Percentiles rank a stretch among this genome's conserved stretches.
Conservation (phyloP, 73 alveolate species). For the Paramecium sexaurelia region DNA sequence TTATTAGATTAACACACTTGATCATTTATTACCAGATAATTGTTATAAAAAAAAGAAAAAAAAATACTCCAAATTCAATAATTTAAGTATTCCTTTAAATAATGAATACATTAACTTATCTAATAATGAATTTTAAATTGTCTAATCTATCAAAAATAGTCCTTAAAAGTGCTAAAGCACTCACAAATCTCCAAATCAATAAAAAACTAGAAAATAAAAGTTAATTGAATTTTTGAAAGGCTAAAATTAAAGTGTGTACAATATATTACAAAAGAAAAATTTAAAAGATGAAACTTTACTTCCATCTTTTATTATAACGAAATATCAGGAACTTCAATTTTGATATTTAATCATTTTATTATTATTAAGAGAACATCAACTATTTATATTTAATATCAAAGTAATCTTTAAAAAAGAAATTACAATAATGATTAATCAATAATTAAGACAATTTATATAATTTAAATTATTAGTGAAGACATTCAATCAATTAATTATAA, state of each 20-base stretch:
- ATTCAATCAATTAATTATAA: too few relatives aligned
- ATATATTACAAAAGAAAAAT: background rate
- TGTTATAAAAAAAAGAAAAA: background rate
- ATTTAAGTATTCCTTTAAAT: background rate
- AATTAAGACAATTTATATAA: too few relatives aligned
- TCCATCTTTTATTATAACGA: background rate
- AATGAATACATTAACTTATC: background rate
- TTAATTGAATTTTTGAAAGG: slow-evolving; percentile 34
- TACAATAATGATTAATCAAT: too few relatives aligned
- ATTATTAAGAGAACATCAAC: background rate
- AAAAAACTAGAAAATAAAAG: background rate
- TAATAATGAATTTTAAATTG: background rate
- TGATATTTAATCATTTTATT: background rate
- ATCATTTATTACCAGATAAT: background rate
- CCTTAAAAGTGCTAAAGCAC: background rate
- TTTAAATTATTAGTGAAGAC: too few relatives aligned
- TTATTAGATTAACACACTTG: background rate
- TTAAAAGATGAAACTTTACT: background rate
- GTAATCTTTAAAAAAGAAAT: background rate
- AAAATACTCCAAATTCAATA: background rate
- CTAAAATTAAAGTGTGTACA: background rate
- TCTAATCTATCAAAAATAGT: background rate
- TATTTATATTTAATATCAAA: background rate
- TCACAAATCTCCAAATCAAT: background rate
- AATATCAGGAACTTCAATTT: slow-evolving; percentile 19